Evolutionary conservation across 192 early-diverging fungal species (phyloP), one percentile per base, ranked within the genome.

Genomic region (Gamsiella multidivaricata): DNA sequence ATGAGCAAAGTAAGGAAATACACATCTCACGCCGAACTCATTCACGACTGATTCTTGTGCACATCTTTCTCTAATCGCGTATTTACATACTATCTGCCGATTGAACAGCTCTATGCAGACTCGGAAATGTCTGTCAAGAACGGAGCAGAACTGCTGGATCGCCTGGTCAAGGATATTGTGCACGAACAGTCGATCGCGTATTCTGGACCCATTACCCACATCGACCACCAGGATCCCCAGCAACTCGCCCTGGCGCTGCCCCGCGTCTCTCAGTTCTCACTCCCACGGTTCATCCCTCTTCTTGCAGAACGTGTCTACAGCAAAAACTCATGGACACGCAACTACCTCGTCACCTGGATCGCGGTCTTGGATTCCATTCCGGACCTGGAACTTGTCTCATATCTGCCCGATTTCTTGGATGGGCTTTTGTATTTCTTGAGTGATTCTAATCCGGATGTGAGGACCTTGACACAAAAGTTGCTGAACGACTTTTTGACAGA

Each of bases 121-220:
- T 82, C 92, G 6, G 97, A 98, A 61, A 75, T 88, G 39, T 94
- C 92, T 1, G 98, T 98, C 18, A 98, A 96, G 82, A 94, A 91
- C 61, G 98, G 95, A 17, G 94, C 96, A 0, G 97, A 98, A 37
- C 85, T 98, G 32, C 69, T 99, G 51, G 95, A 99, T 70, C 80
- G 96, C 37, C 84, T 99, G 39, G 90, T 99, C 63, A 98, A 97
- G 82, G 98, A 99, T 64, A 94, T 99, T 81, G 96, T 98, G 0
- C 91, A 93, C 1, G 98, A 98, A 65, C 89, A 93, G 49, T 88
- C 95, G 3, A 90, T 90, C 0, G 92, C 89, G 29, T 97, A 91
- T 65, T 64, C 69, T n/a, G 75, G 72, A 41, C 57, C 65, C 57
- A 71, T 62, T 45, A 36, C 45, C 2, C 70, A 81, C 28, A 68